phyloP scores from a whole-genome alignment of 2,329 filamentous ascomycete species.

The Aureobasidium sp. region DNA sequence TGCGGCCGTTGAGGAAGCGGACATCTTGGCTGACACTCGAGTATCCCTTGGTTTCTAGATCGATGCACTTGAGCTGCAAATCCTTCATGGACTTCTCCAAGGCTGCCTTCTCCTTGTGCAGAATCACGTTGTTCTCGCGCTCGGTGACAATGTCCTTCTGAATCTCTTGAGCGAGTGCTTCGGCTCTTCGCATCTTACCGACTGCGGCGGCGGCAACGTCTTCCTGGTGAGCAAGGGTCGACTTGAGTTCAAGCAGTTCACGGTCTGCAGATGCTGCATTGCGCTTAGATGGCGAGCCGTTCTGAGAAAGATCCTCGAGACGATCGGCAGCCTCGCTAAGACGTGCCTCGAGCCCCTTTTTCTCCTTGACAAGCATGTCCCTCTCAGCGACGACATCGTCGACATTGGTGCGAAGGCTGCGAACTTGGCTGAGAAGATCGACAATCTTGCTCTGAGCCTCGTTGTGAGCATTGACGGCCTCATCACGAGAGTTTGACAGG shows the following conservation, averaged over 20 bases:
- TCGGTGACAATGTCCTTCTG: constrained; percentile 88
- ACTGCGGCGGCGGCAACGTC: constrained; percentile 86
- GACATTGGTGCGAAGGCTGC: constrained; percentile 70
- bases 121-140: constrained; percentile 69
- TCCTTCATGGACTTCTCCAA: constrained; percentile 89
- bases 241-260: constrained; percentile 83
- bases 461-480: constrained; percentile 86
- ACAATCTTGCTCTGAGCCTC: constrained; percentile 93
- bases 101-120: constrained; percentile 83
- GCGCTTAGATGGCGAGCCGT: constrained; percentile 77
- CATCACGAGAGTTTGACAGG: constrained; percentile 83
- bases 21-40: constrained; percentile 91
- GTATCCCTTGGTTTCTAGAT: constrained; percentile 95
- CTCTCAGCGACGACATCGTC: constrained; percentile 83
- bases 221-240: constrained; percentile 82
- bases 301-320: constrained; percentile 72
- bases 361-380: constrained; percentile 78
- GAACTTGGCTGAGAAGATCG: constrained; percentile 80
- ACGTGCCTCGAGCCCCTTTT: constrained; percentile 77
- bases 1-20: constrained; percentile 85
- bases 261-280: constrained; percentile 84
- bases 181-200: constrained; percentile 93
- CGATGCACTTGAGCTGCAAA: constrained; percentile 79
- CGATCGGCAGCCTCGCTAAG: constrained; percentile 81
- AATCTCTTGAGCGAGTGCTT: constrained; percentile 77